phyloP scores from a whole-genome alignment of 768 basidiomycete species.

The Termitomyces bulborhizus region DNA sequence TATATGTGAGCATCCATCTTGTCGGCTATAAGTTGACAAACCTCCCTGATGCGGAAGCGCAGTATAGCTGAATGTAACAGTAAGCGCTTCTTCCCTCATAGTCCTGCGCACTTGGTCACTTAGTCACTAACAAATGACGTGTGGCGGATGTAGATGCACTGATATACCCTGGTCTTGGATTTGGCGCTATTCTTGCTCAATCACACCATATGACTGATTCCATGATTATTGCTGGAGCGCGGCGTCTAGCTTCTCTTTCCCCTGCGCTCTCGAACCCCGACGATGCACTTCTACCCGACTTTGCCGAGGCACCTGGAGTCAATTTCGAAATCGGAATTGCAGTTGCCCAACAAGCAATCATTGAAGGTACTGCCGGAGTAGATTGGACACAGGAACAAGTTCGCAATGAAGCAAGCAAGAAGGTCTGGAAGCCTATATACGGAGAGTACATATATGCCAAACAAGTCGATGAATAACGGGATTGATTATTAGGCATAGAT shows the following conservation, averaged over 20 bases:
- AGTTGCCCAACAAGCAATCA: conserved; percentile 71
- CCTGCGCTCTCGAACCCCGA: conserved; percentile 71
- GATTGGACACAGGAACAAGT: conserved; percentile 57
- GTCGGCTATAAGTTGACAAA: neutral
- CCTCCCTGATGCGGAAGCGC: neutral
- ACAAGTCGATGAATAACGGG: conserved; percentile 26
- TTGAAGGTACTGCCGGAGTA: conserved; percentile 60
- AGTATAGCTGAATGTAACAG: conserved; percentile 76
- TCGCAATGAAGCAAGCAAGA: conserved; percentile 39
- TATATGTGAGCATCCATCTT: conserved; percentile 43
- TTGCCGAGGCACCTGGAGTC: conserved; percentile 63
- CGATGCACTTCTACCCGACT: conserved; percentile 67
- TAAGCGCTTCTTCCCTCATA: conserved; percentile 15
- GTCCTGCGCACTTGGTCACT: neutral
- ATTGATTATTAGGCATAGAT: neutral
- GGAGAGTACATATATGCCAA: conserved; percentile 57
- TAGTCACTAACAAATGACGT: neutral
- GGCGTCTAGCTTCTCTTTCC: conserved; percentile 67
- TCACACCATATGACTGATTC: conserved; percentile 64
- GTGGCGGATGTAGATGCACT: conserved; percentile 63
- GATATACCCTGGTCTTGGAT: conserved; percentile 82
- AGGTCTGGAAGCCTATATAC: conserved; percentile 65
- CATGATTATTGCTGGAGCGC: conserved; percentile 86
- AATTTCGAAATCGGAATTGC: conserved; percentile 81
- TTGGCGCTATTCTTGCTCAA: conserved; percentile 67